Percentiles rank a stretch among this genome's conserved stretches.
Evolutionary conservation across 768 basidiomycete species (phyloP).

Genomic region (Phanerodontia chrysosporium): DNA sequence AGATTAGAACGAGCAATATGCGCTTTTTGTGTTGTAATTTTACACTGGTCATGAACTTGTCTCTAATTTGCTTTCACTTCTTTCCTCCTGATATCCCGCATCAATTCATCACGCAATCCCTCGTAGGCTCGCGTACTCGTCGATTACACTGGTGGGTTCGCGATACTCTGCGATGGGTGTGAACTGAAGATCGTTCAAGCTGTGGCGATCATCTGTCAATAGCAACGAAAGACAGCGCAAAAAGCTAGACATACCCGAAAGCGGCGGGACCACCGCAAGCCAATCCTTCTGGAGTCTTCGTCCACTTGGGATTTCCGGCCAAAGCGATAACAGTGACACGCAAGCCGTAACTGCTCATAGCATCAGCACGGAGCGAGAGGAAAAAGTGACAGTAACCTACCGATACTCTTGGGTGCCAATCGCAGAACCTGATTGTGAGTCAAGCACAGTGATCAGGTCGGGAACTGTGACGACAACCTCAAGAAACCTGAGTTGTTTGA

Average conservation of each 20-base stretch:
- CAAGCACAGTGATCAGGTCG: conserved; percentile 60
- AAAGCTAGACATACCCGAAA: conserved; percentile 38
- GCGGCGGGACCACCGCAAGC: conserved; percentile 48
- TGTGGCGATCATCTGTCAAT: background rate
- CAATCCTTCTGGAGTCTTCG: conserved; percentile 43
- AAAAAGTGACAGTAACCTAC: conserved; percentile 14
- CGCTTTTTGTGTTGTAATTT: conserved; percentile 1
- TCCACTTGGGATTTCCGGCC: conserved; percentile 53
- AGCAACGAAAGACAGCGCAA: background rate
- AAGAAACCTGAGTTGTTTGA: background rate
- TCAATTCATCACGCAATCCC: background rate
- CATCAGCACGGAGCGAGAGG: background rate
- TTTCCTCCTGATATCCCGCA: background rate
- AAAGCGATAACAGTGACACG: conserved; percentile 50
- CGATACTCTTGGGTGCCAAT: conserved; percentile 59
- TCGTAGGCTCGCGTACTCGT: conserved; percentile 1
- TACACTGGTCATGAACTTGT: conserved; percentile 1
- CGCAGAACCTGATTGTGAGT: conserved; percentile 56
- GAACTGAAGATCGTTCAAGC: conserved; percentile 11
- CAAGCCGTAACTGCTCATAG: conserved; percentile 39
- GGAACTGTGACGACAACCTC: conserved; percentile 55
- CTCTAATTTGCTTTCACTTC: background rate
- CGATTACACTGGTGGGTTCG: conserved; percentile 12
- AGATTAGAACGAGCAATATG: background rate
- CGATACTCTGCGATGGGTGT: conserved; percentile 14